These are phyloP conservation scores for Trametes cingulata DNA, from an alignment of 768 basidiomycete species.

Conservation along the genomic window DNA sequence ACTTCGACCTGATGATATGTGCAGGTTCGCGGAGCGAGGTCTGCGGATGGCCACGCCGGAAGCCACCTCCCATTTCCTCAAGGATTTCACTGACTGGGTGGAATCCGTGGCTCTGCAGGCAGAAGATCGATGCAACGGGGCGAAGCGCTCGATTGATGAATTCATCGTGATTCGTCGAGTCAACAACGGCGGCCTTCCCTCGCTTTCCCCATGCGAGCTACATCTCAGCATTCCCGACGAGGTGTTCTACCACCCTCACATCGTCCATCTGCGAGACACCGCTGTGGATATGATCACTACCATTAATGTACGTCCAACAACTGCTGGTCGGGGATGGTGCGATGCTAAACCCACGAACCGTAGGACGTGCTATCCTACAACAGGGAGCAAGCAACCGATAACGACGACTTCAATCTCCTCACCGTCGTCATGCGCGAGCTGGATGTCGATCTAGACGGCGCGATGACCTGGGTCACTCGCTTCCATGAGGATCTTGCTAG, in stretches of 20 bases:
- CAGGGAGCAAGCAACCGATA: constrained; percentile 29
- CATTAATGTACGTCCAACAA: constrained; percentile 50
- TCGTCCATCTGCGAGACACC: constrained; percentile 39
- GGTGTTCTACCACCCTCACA: constrained; percentile 54
- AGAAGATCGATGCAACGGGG: constrained; percentile 18
- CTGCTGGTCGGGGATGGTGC: neutral
- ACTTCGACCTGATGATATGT: neutral
- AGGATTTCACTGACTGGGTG: constrained; percentile 25
- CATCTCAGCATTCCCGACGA: constrained; percentile 61
- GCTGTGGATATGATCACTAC: constrained; percentile 11
- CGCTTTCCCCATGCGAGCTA: constrained; percentile 31
- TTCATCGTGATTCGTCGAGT: constrained; percentile 29
- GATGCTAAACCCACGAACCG: neutral
- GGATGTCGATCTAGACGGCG: constrained; percentile 15
- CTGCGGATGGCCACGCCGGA: constrained; percentile 9
- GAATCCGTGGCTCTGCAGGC: constrained; percentile 30
- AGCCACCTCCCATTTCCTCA: constrained; percentile 23
- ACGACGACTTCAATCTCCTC: constrained; percentile 31
- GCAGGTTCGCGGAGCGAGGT: constrained; percentile 24
- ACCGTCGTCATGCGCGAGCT: constrained; percentile 27
- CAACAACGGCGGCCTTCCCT: constrained; percentile 29
- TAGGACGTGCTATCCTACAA: constrained; percentile 35
- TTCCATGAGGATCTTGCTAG: neutral
- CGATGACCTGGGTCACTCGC: constrained; percentile 22
- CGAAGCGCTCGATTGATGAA: constrained; percentile 23